Percentiles rank a stretch among this genome's conserved stretches.
Evolutionary conservation across 768 basidiomycete species (phyloP).

Genomic region (Amanita pallidorosea): DNA sequence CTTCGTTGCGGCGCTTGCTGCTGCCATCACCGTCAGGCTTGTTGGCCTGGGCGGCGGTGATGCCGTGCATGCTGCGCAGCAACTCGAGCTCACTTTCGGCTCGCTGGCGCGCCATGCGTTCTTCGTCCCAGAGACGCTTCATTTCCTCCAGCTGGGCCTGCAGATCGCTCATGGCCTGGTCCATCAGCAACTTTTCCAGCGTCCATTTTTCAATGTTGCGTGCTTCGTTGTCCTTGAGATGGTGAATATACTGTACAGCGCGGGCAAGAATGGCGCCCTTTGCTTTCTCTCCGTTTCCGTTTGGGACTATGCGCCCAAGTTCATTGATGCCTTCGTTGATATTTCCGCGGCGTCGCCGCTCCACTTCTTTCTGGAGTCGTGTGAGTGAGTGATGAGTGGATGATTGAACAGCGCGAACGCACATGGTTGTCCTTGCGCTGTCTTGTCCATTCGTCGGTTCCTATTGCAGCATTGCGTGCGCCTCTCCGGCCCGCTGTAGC

Average conservation of each 20-base stretch:
- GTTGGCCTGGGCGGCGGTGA: constrained; percentile 1
- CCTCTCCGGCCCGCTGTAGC: constrained; percentile 30
- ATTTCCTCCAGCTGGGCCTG: constrained; percentile 78
- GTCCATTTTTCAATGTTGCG: constrained; percentile 93
- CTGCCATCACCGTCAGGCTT: background rate
- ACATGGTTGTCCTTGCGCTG: constrained; percentile 80
- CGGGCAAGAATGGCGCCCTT: constrained; percentile 85
- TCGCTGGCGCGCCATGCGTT: constrained; percentile 46
- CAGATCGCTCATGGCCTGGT: constrained; percentile 83
- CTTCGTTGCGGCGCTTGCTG: constrained; percentile 27
- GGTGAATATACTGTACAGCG: constrained; percentile 87
- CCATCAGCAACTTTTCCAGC: constrained; percentile 84
- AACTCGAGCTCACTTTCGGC: constrained; percentile 57
- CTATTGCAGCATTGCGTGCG: constrained; percentile 50
- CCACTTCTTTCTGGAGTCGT: constrained; percentile 86
- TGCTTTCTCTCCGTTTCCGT: constrained; percentile 76
- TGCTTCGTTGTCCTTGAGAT: constrained; percentile 84
- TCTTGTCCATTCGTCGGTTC: constrained; percentile 69
- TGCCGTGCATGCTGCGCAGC: constrained; percentile 28
- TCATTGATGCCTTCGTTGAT: constrained; percentile 97
- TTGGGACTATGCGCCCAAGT: constrained; percentile 81
- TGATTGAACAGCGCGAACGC: constrained; percentile 13
- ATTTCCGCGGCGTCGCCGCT: constrained; percentile 86
- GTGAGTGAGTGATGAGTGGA: background rate
- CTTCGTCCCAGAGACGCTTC: constrained; percentile 74